phyloP scores from a whole-genome alignment of 2,329 filamentous ascomycete genomes.

The Trichoderma sp. region DNA sequence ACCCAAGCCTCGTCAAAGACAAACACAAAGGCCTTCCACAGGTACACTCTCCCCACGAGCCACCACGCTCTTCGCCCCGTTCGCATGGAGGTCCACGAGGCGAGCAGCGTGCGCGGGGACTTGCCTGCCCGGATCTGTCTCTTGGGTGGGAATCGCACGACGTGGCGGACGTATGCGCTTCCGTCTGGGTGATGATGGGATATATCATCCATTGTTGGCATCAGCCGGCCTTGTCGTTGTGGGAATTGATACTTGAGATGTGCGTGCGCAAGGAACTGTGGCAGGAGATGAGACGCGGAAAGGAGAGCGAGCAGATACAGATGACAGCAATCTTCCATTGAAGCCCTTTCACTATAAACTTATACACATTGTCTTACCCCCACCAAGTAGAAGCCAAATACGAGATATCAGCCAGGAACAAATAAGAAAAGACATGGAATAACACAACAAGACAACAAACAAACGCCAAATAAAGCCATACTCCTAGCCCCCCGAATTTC shows the following conservation, averaged over 20 bases:
- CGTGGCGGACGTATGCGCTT: conserved; percentile 52
- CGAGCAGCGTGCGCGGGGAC: conserved; percentile 48
- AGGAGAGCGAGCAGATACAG: not conserved
- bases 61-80: conserved; percentile 42
- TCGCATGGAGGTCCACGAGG: conserved; percentile 56
- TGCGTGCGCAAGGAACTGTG: no score
- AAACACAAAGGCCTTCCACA: conserved; percentile 29
- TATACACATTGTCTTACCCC: conserved; percentile 12
- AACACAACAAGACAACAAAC: not conserved
- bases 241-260: not conserved
- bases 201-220: not conserved
- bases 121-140: conserved; percentile 55
- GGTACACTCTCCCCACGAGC: conserved; percentile 37
- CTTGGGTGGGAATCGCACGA: conserved; percentile 51
- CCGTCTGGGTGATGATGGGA: conserved; percentile 20
- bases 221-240: accelerated
- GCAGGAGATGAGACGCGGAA: not conserved
- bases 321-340: not conserved
- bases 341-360: not conserved
- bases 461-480: not conserved
- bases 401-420: not conserved
- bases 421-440: not conserved
- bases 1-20: conserved; percentile 16
- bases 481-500: not conserved
- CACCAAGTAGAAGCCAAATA: not conserved